A percentile compares a stretch with the other conserved stretches of the same genome.
These are phyloP conservation scores for Seminavis robusta DNA, from an alignment of 108 stramenopile genomes.

Conservation along the genomic window DNA sequence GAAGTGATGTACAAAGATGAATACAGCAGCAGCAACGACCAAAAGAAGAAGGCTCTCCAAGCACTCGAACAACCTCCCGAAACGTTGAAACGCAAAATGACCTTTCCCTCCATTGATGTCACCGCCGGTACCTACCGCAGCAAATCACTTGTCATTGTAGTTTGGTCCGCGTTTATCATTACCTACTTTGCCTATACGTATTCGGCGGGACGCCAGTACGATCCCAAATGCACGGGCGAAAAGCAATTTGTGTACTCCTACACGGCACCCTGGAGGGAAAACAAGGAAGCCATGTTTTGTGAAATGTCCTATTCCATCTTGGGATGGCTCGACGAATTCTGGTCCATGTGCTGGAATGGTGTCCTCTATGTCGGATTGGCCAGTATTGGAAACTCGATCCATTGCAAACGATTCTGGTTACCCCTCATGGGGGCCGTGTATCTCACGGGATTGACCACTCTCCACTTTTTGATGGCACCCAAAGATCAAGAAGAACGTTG, in stretches of 20 bases:
- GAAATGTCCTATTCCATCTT: background rate
- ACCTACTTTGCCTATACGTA: slow-evolving; percentile 4
- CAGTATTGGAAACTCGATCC: background rate
- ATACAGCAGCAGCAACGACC: too few relatives aligned
- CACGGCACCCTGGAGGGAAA: background rate
- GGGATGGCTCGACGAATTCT: background rate
- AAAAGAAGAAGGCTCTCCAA: too few relatives aligned
- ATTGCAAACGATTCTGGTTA: background rate
- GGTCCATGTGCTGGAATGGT: background rate
- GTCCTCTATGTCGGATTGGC: background rate
- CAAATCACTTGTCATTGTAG: slow-evolving; percentile 4
- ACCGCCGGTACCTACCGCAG: slow-evolving; percentile 24
- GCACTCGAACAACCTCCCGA: too few relatives aligned
- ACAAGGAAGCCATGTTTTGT: background rate
- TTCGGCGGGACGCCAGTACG: background rate
- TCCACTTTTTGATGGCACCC: background rate
- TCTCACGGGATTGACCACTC: background rate
- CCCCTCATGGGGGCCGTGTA: background rate
- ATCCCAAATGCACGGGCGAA: background rate
- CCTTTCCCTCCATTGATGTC: slow-evolving; percentile 21
- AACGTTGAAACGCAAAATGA: slow-evolving; percentile 14
- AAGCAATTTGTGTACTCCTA: background rate
- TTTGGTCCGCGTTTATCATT: slow-evolving; percentile 7
- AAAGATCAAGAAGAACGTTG: background rate
- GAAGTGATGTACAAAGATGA: too few relatives aligned